phyloP scores from a whole-genome alignment of 129 eudicot genomes.

The Artemisia argyi region DNA sequence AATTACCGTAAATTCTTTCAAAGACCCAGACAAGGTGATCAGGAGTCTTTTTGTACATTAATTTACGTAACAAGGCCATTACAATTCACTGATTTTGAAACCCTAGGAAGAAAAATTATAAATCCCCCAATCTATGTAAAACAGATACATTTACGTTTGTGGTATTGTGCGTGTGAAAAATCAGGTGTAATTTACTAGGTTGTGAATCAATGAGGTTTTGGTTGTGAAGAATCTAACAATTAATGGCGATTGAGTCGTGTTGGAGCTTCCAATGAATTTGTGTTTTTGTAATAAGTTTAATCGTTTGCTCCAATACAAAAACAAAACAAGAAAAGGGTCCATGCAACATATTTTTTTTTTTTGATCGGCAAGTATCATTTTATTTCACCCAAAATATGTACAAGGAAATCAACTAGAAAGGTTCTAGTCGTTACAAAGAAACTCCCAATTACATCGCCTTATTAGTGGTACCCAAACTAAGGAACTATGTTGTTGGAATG shows the following conservation, averaged over 20 bases:
- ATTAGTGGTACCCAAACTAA: no score
- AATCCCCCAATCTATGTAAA: conserved; percentile 22
- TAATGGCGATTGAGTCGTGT: conserved; percentile 14
- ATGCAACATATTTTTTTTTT: not conserved
- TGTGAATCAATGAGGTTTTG: conserved; percentile 19
- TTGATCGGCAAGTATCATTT: no score
- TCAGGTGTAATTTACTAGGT: not conserved
- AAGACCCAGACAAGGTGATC: conserved; percentile 86
- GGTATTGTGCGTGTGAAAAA: conserved; percentile 12
- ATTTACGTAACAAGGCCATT: conserved; percentile 80
- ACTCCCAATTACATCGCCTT: no score
- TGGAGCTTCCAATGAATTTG: conserved; percentile 23
- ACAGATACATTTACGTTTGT: conserved; percentile 24
- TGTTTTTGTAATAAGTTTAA: not conserved
- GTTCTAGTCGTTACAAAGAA: no score
- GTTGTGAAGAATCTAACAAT: not conserved
- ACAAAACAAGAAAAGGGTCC: not conserved
- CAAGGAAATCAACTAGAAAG: no score
- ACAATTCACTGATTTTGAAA: conserved; percentile 23
- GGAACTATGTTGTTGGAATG: no score
- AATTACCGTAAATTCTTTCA: conserved; percentile 85
- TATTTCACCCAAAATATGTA: no score
- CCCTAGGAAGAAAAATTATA: conserved; percentile 33
- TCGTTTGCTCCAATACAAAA: not conserved
- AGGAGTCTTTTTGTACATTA: conserved; percentile 81